phyloP scores from a whole-genome alignment of 331 rosid species.

The Rosa hybrid region DNA sequence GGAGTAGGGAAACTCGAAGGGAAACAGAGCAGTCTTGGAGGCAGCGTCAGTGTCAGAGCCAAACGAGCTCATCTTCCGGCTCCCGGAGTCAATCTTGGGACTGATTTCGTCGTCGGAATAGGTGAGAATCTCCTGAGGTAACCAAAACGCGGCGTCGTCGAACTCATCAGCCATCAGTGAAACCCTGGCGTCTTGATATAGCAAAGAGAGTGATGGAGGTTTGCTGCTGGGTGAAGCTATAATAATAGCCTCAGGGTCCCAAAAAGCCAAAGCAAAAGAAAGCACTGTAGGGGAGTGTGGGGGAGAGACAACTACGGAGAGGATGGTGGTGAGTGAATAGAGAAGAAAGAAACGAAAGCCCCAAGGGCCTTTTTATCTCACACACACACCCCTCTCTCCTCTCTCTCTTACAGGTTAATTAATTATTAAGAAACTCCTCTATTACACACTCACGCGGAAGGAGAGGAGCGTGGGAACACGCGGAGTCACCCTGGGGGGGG shows the following conservation, averaged over 20 bases:
- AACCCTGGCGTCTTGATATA: not conserved
- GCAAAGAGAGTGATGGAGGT: not conserved
- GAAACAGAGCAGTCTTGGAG: constrained; percentile 23
- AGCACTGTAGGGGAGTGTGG: not conserved
- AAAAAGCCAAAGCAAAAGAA: constrained; percentile 21
- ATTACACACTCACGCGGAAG: not conserved
- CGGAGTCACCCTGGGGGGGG: not conserved
- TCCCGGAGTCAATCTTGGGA: too few species aligned
- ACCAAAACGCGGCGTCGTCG: constrained; percentile 80
- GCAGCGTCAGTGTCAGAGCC: constrained; percentile 4
- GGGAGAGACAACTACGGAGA: not conserved
- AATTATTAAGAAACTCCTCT: not conserved
- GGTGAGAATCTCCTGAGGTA: constrained; percentile 68
- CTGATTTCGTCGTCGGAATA: constrained; percentile 42
- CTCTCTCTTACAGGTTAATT: not conserved
- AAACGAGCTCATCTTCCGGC: not conserved
- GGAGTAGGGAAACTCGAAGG: constrained; percentile 38
- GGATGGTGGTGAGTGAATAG: not conserved
- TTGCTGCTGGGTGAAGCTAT: constrained; percentile 43
- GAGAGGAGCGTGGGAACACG: not conserved
- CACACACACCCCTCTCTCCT: not conserved
- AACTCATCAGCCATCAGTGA: constrained; percentile 55
- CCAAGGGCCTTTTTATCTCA: constrained; percentile 8
- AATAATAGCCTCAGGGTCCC: constrained; percentile 44
- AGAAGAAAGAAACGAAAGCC: not conserved